phyloP scores from a whole-genome alignment of 1,139 yeast species.

The Scheffersomyces parashehatae region DNA sequence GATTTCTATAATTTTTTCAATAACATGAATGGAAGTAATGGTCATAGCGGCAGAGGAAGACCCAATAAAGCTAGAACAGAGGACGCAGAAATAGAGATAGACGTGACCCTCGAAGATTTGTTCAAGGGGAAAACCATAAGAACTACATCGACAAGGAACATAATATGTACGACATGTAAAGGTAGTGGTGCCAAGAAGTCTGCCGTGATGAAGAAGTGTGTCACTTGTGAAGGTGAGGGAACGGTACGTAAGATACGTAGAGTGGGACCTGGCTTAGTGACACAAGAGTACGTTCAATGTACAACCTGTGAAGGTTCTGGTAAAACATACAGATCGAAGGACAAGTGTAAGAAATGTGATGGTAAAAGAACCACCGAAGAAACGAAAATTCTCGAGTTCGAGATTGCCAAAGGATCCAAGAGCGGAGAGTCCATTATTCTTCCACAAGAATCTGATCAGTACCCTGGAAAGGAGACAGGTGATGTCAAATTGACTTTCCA shows the following conservation, averaged over 20 bases:
- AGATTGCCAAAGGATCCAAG: conserved; percentile 70
- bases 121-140: conserved; percentile 81
- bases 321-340: conserved; percentile 58
- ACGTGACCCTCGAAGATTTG: conserved; percentile 71
- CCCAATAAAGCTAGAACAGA: conserved; percentile 42
- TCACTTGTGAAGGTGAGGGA: conserved; percentile 76
- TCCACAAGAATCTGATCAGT: conserved; percentile 76
- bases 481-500: conserved; percentile 67
- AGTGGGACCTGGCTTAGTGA: conserved; percentile 75
- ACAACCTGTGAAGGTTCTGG: conserved; percentile 75
- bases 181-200: conserved; percentile 74
- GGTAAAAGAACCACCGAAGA: conserved; percentile 68
- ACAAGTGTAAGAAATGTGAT: conserved; percentile 73
- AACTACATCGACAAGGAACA: conserved; percentile 70
- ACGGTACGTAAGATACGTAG: conserved; percentile 57
- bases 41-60: conserved; percentile 11
- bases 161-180: conserved; percentile 67
- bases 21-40: conserved; percentile 37
- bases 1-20: conserved; percentile 75
- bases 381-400: conserved; percentile 74
- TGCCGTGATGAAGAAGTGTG: conserved; percentile 61
- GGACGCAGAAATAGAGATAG: conserved; percentile 66
- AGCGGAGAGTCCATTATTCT: conserved; percentile 63
- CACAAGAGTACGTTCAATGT: conserved; percentile 67
- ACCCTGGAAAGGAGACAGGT: conserved; percentile 73